Evolutionary conservation across 2,329 filamentous ascomycete species (phyloP), one percentile per base, ranked within the genome.

Genomic region (Cordyceps militaris): DNA sequence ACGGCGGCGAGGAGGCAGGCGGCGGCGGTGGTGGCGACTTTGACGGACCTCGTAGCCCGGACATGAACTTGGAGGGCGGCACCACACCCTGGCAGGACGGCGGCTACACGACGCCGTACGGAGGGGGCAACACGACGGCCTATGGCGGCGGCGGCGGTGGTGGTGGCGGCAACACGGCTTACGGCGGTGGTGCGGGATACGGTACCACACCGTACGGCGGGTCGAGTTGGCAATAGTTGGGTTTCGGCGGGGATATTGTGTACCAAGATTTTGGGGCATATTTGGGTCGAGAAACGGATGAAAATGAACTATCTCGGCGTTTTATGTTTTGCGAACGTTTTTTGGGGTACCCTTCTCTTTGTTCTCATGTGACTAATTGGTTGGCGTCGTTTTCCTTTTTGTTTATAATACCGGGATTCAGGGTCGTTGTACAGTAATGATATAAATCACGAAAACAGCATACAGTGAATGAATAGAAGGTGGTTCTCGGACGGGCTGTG

Each of bases 31-130:
- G 79, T 62, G 82, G 80, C 61, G 80, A 80, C 59, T 83, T 83
- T 63, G 81, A 83, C 64, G 86, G 84, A 1, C 84, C 84, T 2
- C 80, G 84, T 61, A 88, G 85, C 66, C 86, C 86, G 11, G 84
- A 86, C 61, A 74, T 75, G 73, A 82, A 79, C 69, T 77, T 86
- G 78, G 74, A 83, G 56, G 82, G 77, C 21, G 78, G 76, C 56
- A 77, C 76, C 26, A 77, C 76, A 21, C 78, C 77, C 26, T 85
- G 83, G 75, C 79, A 81, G 62, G 80, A 81, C 44, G 81, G 84
- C 59, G 88, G 87, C 36, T 89, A 83, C 67, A 86, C 83, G 10
- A 89, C 87, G 9, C 85, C 87, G 0, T 88, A 86, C 65, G 84
- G 79, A 23, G 78, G 72, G 66, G 82, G 77, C 24, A 52, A 38